phyloP scores from a whole-genome alignment of 345 rosid species.

The Theobroma cacao region DNA sequence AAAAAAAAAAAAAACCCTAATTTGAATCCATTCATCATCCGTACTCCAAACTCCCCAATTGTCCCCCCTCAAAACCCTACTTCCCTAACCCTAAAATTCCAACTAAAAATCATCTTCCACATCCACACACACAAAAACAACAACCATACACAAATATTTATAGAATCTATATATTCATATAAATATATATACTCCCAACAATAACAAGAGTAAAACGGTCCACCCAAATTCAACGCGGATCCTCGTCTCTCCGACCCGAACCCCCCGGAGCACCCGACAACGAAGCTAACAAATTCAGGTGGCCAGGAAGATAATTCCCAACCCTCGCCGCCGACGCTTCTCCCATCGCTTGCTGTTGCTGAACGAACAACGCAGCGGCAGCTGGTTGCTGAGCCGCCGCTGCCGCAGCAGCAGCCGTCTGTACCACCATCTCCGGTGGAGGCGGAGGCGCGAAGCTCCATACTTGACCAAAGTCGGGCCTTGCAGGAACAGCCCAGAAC shows the following conservation, averaged over 20 bases:
- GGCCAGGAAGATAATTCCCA: slow-evolving; percentile 82
- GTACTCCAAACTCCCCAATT: slow-evolving; percentile 13
- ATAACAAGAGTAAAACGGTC: not conserved
- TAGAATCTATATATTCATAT: slow-evolving; percentile 19
- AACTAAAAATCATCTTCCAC: slow-evolving; percentile 38
- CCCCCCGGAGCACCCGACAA: slow-evolving; percentile 68
- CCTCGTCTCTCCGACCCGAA: slow-evolving; percentile 69
- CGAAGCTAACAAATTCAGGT: slow-evolving; percentile 81
- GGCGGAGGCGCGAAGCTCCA: slow-evolving; percentile 77
- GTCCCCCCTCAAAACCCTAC: slow-evolving; percentile 26
- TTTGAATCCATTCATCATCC: slow-evolving; percentile 22
- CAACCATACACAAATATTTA: slow-evolving; percentile 18
- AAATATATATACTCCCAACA: slow-evolving; percentile 18
- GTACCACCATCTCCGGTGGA: slow-evolving; percentile 66
- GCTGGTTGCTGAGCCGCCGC: slow-evolving; percentile 45
- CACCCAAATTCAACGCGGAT: slow-evolving; percentile 39
- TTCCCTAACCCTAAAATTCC: slow-evolving; percentile 31
- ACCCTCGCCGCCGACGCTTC: slow-evolving; percentile 93
- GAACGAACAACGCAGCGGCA: slow-evolving; percentile 39
- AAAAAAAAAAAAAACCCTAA: slow-evolving; percentile 19
- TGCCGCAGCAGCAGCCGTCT: slow-evolving; percentile 32
- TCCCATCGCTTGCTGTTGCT: slow-evolving; percentile 84
- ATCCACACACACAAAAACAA: slow-evolving; percentile 36
- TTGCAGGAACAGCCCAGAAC: slow-evolving; percentile 83
- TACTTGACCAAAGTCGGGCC: slow-evolving; percentile 69